A percentile compares a stretch with the other conserved stretches of the same genome.
phyloP scores from a whole-genome alignment of 2,329 filamentous ascomycete genomes.

The Teratosphaeria zuluensis region DNA sequence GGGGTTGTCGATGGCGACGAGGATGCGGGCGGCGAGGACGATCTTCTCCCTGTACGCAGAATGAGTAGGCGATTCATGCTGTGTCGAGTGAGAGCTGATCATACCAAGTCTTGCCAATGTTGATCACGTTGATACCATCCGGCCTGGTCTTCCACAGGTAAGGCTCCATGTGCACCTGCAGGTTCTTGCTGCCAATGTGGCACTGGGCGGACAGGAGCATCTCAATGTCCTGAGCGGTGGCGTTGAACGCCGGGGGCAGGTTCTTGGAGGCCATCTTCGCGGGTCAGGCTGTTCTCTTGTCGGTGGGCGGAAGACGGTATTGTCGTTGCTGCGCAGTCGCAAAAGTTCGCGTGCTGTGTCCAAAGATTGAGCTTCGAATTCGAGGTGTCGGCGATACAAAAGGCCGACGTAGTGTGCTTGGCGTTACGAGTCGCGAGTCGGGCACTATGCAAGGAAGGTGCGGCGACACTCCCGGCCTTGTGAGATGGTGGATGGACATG shows the following conservation, averaged over 20 bases:
- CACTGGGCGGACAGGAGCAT: conserved; percentile 94
- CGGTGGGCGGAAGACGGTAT: background rate
- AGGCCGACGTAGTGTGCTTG: background rate
- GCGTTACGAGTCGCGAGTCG: background rate
- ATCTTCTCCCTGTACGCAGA: conserved; percentile 80
- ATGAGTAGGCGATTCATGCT: background rate
- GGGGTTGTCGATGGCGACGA: conserved; percentile 98
- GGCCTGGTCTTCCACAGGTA: conserved; percentile 99
- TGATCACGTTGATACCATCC: conserved; percentile 97
- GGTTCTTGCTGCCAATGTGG: conserved; percentile 97
- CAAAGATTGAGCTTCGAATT: background rate
- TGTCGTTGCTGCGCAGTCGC: background rate
- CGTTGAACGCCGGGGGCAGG: conserved; percentile 91
- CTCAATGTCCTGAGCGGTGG: conserved; percentile 97
- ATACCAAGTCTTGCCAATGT: conserved; percentile 99
- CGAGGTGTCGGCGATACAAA: background rate
- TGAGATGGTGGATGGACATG: background rate
- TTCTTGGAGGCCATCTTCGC: conserved; percentile 90
- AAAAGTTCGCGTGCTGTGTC: background rate
- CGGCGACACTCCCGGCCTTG: background rate
- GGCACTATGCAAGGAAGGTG: background rate
- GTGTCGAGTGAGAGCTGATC: conserved; percentile 21
- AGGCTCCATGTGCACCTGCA: conserved; percentile 98
- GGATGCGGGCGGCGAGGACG: conserved; percentile 95
- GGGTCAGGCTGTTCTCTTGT: conserved; percentile 19